phyloP scores from a whole-genome alignment of 768 basidiomycete species.

The Crepidotus variabilis region DNA sequence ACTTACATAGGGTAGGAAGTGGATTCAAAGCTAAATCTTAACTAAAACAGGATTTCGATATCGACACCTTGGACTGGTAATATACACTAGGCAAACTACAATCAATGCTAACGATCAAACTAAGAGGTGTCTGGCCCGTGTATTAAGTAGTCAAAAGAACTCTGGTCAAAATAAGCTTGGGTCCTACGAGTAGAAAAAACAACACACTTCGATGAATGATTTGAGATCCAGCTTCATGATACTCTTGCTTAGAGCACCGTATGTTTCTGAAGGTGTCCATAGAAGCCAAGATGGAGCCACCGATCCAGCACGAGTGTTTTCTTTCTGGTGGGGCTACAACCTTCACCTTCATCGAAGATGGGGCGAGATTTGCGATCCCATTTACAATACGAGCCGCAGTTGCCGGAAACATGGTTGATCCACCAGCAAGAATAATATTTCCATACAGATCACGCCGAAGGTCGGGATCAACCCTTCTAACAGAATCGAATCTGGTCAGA shows the following conservation, averaged over 20 bases:
- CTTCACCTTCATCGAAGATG: constrained; percentile 93
- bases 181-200: background rate
- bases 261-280: constrained; percentile 95
- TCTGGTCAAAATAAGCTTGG: too few species aligned
- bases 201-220: constrained; percentile 53
- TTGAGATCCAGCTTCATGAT: constrained; percentile 79
- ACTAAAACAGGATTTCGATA: too few species aligned
- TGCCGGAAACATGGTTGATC: constrained; percentile 95
- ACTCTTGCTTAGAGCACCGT: constrained; percentile 93
- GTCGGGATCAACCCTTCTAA: constrained; percentile 85
- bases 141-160: too few species aligned
- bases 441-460: constrained; percentile 79
- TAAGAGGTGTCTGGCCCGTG: too few species aligned
- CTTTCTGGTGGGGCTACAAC: constrained; percentile 91
- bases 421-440: constrained; percentile 85
- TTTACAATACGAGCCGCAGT: constrained; percentile 96
- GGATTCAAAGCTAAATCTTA: too few species aligned
- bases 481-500: constrained; percentile 65
- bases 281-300: constrained; percentile 82
- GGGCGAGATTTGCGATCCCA: constrained; percentile 81
- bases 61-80: too few species aligned
- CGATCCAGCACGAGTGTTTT: constrained; percentile 96
- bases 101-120: too few species aligned
- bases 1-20: too few species aligned
- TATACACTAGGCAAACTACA: too few species aligned